Conservation (phyloP, 768 basidiomycete species). For the Tricholoma saponaceum region DNA sequence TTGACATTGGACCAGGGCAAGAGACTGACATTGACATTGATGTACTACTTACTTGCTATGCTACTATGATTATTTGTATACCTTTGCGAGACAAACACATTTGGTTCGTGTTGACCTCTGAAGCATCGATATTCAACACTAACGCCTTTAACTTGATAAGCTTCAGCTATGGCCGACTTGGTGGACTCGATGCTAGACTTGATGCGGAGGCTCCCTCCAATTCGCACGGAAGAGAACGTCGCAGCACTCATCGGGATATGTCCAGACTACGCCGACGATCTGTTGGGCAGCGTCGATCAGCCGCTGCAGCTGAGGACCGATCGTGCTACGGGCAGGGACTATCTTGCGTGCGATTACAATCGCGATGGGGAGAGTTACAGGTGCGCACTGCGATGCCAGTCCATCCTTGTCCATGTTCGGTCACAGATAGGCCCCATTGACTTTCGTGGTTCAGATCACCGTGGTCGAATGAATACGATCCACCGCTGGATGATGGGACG, state of each 20-base stretch:
- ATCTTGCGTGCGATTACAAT: slow-evolving; percentile 92
- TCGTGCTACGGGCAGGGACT: slow-evolving; percentile 78
- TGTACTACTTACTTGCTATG: neutral
- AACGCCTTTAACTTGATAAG: neutral
- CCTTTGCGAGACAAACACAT: neutral
- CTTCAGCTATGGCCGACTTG: slow-evolving; percentile 58
- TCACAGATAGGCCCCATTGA: slow-evolving; percentile 1
- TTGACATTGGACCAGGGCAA: no score
- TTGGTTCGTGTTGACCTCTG: neutral
- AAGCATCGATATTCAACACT: neutral
- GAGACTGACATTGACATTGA: no score
- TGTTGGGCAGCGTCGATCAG: slow-evolving; percentile 92
- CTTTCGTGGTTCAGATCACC: slow-evolving; percentile 66
- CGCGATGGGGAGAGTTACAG: slow-evolving; percentile 88
- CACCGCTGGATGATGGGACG: slow-evolving; percentile 86
- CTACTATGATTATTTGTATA: neutral
- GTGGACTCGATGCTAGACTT: slow-evolving; percentile 94
- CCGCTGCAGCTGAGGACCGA: slow-evolving; percentile 83
- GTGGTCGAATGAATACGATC: slow-evolving; percentile 97
- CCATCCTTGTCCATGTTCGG: neutral
- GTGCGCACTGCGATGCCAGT: slow-evolving; percentile 42
- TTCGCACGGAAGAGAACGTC: slow-evolving; percentile 83
- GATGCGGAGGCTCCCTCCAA: slow-evolving; percentile 93
- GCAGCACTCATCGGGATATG: slow-evolving; percentile 74
- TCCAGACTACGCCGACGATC: slow-evolving; percentile 93